phyloP scores from a whole-genome alignment of 208 protist genomes.

The Histomonas meleagridis region DNA sequence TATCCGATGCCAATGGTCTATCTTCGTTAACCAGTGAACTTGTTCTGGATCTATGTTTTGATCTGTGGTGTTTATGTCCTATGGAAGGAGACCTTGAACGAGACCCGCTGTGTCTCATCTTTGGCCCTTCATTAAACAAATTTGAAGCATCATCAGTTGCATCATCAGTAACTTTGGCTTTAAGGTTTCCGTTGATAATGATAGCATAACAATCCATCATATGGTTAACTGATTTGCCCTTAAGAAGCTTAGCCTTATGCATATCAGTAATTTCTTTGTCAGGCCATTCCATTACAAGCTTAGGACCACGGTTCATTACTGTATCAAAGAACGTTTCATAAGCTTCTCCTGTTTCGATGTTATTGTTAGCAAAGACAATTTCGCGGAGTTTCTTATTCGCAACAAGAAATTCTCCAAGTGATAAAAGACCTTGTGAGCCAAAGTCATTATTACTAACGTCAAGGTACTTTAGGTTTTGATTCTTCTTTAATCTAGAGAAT shows the following conservation, averaged over 20 bases:
- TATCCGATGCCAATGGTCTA: neutral
- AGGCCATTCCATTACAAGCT: neutral
- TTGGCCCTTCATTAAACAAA: too few relatives aligned
- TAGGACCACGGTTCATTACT: neutral
- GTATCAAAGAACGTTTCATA: neutral
- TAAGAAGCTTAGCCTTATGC: neutral
- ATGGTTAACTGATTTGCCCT: neutral
- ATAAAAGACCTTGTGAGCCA: neutral
- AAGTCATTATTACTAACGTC: neutral
- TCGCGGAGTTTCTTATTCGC: neutral
- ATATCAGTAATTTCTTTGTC: neutral
- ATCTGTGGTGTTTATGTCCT: too few relatives aligned
- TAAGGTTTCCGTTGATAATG: neutral
- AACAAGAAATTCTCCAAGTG: neutral
- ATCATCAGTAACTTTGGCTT: too few relatives aligned
- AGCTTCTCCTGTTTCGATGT: neutral
- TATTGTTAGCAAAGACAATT: neutral
- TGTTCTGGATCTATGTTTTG: too few relatives aligned
- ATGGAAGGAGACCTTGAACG: too few relatives aligned
- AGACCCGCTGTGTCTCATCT: too few relatives aligned
- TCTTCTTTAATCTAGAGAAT: neutral
- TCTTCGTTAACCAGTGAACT: neutral
- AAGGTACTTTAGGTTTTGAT: neutral
- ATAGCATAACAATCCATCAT: neutral
- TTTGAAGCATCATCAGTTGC: too few relatives aligned